A percentile compares a stretch with the other conserved stretches of the same genome.
Conservation (phyloP, 2,329 filamentous ascomycete species). For the Ophiostoma montium region DNA sequence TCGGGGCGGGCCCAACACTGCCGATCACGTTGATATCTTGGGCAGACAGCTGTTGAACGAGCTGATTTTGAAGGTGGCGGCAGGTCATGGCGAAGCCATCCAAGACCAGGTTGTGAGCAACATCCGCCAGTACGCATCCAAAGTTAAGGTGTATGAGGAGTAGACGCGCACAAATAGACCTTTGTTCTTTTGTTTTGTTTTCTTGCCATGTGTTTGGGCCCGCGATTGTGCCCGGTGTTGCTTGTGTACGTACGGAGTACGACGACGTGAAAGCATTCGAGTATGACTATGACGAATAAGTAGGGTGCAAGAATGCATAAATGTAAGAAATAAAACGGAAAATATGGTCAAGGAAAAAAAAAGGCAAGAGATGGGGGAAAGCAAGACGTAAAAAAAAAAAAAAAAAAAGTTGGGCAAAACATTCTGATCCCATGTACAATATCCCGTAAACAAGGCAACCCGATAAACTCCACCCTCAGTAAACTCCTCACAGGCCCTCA, state of each 20-base stretch:
- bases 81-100: constrained; percentile 69
- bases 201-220: too few species aligned
- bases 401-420: background rate
- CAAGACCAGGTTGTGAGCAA: constrained; percentile 64
- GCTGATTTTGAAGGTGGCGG: constrained; percentile 71
- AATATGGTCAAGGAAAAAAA: too few species aligned
- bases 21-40: constrained; percentile 93
- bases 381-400: background rate
- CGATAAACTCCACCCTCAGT: background rate
- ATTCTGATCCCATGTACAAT: too few species aligned
- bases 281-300: too few species aligned
- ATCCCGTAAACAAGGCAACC: background rate
- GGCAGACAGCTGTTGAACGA: constrained; percentile 84
- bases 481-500: background rate
- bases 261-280: too few species aligned
- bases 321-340: too few species aligned
- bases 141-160: constrained; percentile 69
- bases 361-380: too few species aligned
- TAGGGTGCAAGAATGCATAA: too few species aligned
- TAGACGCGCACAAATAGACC: constrained; percentile 8
- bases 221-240: too few species aligned
- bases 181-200: background rate
- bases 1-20: constrained; percentile 53
- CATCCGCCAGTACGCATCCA: constrained; percentile 69
- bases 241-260: too few species aligned